Evolutionary conservation across 352 stramenopile genomes (phyloP), one percentile per base, ranked within the genome.

Genomic region (Saprolegnia diclina): DNA sequence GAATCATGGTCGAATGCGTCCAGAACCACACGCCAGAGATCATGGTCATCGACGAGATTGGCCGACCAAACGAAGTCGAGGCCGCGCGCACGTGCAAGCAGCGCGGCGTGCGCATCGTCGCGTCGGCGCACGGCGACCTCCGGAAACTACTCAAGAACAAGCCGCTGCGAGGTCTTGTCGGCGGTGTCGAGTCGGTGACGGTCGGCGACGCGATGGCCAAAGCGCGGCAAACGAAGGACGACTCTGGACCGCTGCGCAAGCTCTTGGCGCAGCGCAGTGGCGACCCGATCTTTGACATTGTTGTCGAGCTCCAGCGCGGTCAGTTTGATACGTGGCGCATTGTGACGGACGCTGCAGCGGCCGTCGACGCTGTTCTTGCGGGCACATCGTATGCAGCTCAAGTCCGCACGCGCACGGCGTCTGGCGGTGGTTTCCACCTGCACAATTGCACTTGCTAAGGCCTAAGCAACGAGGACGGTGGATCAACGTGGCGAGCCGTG

Each of bases 41-140:
- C 29, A 79, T 97, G 46, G 83, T 97, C 32, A 81, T 97, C 53
- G 90, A 97, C 74, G 89, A 97, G 71, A 92, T 97, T 71, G 85
- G 87, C 44, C 77, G 87, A 24, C 81, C 79, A 10, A 77, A 71
- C 18, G 90, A 97, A 56, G 89, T 96, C 22, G 73, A 85, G 63
- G 79, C 84, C 29, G 83, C 85, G 22, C 77, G 73, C 13, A 93
- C 84, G 10, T 76, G 79, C 64, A 83, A 83, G 11, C 76, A 94
- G 72, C 79, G 89, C 22, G 89, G 89, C 21, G 85, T 91, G 10
- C 78, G 89, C 14, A 65, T 96, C 44, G 88, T 97, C 50, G 89
- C 89, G n/a, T 94, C 82, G 63, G 87, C 88, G 0, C 88, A 97
- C 57, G 90, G 89, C 44, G 79, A 94, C 67, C 79, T 97, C n/a